A percentile compares a stretch with the other conserved stretches of the same genome.
Evolutionary conservation across 129 eudicot genomes (phyloP).

Genomic region (carrot (Daucus carota)): DH1_v3.0 NC_030381.2:50324001-50324500

Average conservation of each 20-base stretch:
- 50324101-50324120: not conserved
- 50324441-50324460: too few relatives aligned
- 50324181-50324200: not conserved
- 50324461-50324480: not conserved
- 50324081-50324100: conserved; percentile 19
- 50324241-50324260: too few relatives aligned
- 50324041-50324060: conserved; percentile 42
- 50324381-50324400: not conserved
- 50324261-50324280: not conserved
- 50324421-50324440: too few relatives aligned
- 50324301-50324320: not conserved
- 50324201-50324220: not conserved
- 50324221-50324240: not conserved
- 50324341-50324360: not conserved
- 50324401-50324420: not conserved
- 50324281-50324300: not conserved
- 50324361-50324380: not conserved
- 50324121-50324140: not conserved
- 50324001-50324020: conserved; percentile 36
- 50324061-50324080: conserved; percentile 53
- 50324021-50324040: conserved; percentile 31
- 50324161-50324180: not conserved
- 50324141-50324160: not conserved
- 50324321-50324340: not conserved
- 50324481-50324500: not conserved